Evolutionary conservation across 345 rosid genomes (phyloP).

Genomic region (Boechera stricta): DNA sequence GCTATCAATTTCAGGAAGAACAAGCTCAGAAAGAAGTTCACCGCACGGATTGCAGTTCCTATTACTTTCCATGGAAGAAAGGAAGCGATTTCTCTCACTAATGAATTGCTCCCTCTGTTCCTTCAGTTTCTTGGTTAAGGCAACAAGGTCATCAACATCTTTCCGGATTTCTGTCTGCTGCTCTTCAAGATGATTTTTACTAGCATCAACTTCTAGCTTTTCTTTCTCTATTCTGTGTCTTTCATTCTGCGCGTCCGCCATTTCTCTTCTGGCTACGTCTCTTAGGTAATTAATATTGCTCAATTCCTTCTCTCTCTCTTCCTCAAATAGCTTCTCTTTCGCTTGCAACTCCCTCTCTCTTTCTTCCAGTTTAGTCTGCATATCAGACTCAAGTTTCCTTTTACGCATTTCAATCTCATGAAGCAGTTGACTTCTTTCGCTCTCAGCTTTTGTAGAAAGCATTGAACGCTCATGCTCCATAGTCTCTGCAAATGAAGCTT

Average conservation of each 20-base stretch:
- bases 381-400: constrained; percentile 71
- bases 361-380: constrained; percentile 67
- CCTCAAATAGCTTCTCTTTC: constrained; percentile 69
- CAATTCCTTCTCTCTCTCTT: constrained; percentile 80
- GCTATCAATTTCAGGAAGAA: constrained; percentile 77
- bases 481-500: constrained; percentile 65
- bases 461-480: constrained; percentile 76
- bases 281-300: constrained; percentile 73
- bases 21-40: constrained; percentile 69
- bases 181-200: constrained; percentile 77
- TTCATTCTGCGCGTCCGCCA: constrained; percentile 80
- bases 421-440: constrained; percentile 74
- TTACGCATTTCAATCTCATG: constrained; percentile 73
- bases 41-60: constrained; percentile 74
- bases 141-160: constrained; percentile 85
- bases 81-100: constrained; percentile 81
- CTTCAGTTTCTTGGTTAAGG: constrained; percentile 77
- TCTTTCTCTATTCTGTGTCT: constrained; percentile 68
- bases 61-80: constrained; percentile 71
- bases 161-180: constrained; percentile 79
- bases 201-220: constrained; percentile 62
- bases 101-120: constrained; percentile 77
- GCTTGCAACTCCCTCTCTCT: constrained; percentile 65
- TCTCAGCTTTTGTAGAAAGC: constrained; percentile 65
- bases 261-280: constrained; percentile 83